Conservation (phyloP, 176 grass and related monocot genomes). For the Rhynchospora tenuis region DNA sequence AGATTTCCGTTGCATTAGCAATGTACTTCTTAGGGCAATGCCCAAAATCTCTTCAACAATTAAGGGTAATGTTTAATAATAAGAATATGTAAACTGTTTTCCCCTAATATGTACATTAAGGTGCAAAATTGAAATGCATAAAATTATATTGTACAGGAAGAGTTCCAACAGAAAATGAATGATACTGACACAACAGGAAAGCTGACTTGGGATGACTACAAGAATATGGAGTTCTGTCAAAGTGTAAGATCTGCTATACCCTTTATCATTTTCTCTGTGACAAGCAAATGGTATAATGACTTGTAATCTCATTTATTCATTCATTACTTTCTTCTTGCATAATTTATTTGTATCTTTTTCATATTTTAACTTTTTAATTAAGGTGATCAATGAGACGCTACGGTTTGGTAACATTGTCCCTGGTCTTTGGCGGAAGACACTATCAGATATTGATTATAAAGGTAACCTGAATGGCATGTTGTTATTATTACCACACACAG, state of each 20-base stretch:
- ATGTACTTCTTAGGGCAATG: slow-evolving; percentile 24
- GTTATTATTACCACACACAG: not conserved
- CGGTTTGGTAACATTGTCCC: slow-evolving; percentile 15
- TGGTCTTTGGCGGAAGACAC: slow-evolving; percentile 15
- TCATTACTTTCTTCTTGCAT: not conserved
- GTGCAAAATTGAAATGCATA: not conserved
- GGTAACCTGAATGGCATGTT: not conserved
- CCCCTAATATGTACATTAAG: not conserved
- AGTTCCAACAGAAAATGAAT: slow-evolving; percentile 9
- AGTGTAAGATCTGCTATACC: not conserved
- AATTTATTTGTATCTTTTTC: not conserved
- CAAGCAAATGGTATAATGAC: not conserved
- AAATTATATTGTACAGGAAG: slow-evolving; percentile 1
- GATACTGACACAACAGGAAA: not conserved
- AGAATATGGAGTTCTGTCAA: slow-evolving; percentile 32
- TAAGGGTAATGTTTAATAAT: slow-evolving; percentile 17
- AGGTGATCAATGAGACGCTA: slow-evolving; percentile 31
- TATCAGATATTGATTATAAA: slow-evolving; percentile 19
- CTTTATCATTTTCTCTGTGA: not conserved
- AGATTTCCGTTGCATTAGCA: slow-evolving; percentile 7
- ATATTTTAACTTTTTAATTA: not conserved
- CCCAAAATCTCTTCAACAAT: slow-evolving; percentile 20
- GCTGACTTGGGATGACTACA: slow-evolving; percentile 34
- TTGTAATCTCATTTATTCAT: not conserved
- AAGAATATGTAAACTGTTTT: not conserved